These are phyloP conservation scores for Colletotrichum acutatum DNA, from an alignment of 2,329 filamentous ascomycete species.

Conservation along the genomic window DNA sequence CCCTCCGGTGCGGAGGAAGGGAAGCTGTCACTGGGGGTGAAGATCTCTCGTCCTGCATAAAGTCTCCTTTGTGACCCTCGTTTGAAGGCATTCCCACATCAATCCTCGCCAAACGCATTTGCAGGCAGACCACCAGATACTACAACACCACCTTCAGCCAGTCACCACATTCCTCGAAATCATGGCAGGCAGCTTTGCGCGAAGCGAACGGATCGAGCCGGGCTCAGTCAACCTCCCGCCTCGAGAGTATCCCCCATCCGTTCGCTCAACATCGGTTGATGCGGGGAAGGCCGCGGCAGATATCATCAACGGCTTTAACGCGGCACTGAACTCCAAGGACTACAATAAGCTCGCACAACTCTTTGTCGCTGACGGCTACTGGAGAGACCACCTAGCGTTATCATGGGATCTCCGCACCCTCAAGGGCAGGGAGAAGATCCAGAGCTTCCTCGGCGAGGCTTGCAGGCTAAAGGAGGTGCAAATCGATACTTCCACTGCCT, in stretches of 20 bases:
- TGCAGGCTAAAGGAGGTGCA: constrained; percentile 53
- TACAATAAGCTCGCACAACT: constrained; percentile 47
- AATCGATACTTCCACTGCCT: constrained; percentile 56
- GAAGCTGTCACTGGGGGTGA: not conserved
- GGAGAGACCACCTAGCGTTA: constrained; percentile 68
- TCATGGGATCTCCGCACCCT: constrained; percentile 64
- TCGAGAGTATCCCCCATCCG: constrained; percentile 52
- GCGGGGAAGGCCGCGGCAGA: constrained; percentile 49
- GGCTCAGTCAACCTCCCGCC: constrained; percentile 66
- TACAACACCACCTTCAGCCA: not conserved
- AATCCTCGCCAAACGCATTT: not conserved
- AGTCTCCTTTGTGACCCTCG: not conserved
- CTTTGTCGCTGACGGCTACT: constrained; percentile 60
- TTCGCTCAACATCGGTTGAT: constrained; percentile 43
- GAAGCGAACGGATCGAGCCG: constrained; percentile 41
- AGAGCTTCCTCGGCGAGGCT: constrained; percentile 47
- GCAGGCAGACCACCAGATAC: not conserved
- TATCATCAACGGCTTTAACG: constrained; percentile 54
- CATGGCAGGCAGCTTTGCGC: constrained; percentile 14
- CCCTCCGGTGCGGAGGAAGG: constrained; percentile 11
- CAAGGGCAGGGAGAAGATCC: constrained; percentile 54
- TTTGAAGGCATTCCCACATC: not conserved
- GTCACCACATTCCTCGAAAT: not conserved
- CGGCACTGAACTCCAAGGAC: constrained; percentile 49
- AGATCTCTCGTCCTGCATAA: constrained; percentile 4